These are phyloP conservation scores for Colletotrichum tanaceti DNA, from an alignment of 2,329 filamentous ascomycete genomes.

Conservation along the genomic window DNA sequence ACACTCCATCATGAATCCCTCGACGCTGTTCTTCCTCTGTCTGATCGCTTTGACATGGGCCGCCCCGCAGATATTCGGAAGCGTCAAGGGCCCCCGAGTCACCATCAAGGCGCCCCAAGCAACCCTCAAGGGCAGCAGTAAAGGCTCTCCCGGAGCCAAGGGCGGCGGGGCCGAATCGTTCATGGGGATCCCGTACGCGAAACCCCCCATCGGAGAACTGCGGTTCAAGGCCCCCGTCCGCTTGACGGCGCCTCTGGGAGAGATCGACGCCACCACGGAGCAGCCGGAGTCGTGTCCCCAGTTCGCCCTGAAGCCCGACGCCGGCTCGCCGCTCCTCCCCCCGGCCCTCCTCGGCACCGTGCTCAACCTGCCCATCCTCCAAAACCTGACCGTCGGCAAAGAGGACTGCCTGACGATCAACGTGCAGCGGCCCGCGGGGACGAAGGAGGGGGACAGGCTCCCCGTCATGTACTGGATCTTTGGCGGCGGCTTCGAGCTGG, in stretches of 20 bases:
- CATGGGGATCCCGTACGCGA: conserved; percentile 66
- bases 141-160: conserved; percentile 30
- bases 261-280: conserved; percentile 56
- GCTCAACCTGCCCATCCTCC: conserved; percentile 20
- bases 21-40: conserved; percentile 3
- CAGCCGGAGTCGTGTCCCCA: conserved; percentile 45
- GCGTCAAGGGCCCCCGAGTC: conserved; percentile 16
- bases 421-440: conserved; percentile 47
- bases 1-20: conserved; percentile 3
- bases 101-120: conserved; percentile 32
- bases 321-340: conserved; percentile 44
- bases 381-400: conserved; percentile 41
- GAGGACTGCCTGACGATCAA: conserved; percentile 52
- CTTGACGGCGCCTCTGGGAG: conserved; percentile 43
- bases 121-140: conserved; percentile 26
- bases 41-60: not conserved
- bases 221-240: conserved; percentile 57
- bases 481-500: conserved; percentile 34
- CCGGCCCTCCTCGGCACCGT: conserved; percentile 40
- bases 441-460: conserved; percentile 41
- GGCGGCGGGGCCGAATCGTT: conserved; percentile 63
- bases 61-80: conserved; percentile 12
- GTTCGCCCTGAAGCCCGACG: conserved; percentile 46
- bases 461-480: conserved; percentile 38
- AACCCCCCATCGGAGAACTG: conserved; percentile 64